Conservation (phyloP, 345 rosid species). For the Mangifera indica region DNA sequence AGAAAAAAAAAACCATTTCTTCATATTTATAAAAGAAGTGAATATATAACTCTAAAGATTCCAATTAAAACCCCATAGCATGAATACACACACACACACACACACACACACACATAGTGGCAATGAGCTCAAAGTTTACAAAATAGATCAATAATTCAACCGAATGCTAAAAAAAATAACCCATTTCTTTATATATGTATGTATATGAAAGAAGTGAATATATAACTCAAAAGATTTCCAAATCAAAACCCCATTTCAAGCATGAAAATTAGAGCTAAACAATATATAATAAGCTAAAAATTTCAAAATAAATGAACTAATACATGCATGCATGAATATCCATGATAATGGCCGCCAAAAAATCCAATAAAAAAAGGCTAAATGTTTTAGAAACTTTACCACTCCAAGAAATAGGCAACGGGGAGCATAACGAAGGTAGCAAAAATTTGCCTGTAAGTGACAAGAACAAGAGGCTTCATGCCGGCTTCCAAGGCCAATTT, state of each 20-base stretch:
- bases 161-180: no score
- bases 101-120: no score
- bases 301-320: not conserved
- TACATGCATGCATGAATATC: not conserved
- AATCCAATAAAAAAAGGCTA: no score
- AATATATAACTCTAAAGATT: no score
- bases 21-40: not conserved
- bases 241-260: no score
- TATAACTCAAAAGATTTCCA: not conserved
- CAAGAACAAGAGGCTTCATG: constrained; percentile 78
- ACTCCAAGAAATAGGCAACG: constrained; percentile 62
- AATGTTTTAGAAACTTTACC: constrained; percentile 36
- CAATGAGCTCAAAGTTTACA: not conserved
- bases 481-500: constrained; percentile 91
- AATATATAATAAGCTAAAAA: not conserved
- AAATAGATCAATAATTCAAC: not conserved
- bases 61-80: no score
- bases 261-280: not conserved
- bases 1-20: no score
- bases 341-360: not conserved
- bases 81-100: no score
- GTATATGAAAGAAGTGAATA: no score
- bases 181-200: not conserved
- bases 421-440: constrained; percentile 72
- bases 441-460: constrained; percentile 74